Evolutionary conservation across 1,284 basidiomycete genomes (phyloP), one percentile per base, ranked within the genome.

Genomic region (Microbotryum lychnidis-dioicae): DNA sequence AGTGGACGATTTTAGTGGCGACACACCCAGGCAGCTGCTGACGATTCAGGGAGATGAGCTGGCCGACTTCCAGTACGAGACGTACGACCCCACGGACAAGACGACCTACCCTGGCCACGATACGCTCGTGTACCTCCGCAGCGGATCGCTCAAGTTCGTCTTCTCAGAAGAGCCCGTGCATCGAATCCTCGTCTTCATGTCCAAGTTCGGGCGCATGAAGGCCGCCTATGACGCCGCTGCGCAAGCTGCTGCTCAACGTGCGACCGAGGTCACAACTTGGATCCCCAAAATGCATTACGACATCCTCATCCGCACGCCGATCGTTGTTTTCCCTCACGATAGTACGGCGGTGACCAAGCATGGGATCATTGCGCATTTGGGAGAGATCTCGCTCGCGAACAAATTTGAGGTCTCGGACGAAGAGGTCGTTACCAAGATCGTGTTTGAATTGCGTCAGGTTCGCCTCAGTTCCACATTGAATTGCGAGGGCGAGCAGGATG

Each of bases 201-300:
- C 84, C 69, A 91, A 93, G 74, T 85, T 99, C 58, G 90, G 91
- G 2, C 86, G 85, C 67, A 83, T 97, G 70, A 96, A 96, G 77
- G 89, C 88, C 2, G 77, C 98, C 9, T 98, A 98, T 72, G 94
- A 98, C 75, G 85, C 91, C n/a, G 96, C 96, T 23, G 90, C 89
- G 9, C 91, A 97, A 73, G 83, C 84, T 56, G 96, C 93, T 4
- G 72, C 74, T 44, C 90, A 44, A 87, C 89, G 75, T 87, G 93
- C 16, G 68, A 77, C 50, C 85, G 90, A 70, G 77, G 78, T 64
- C 71, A 70, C 61, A 54, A 61, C 61, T 8, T 54, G 56, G 56
- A 61, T 67, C 23, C 73, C 71, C n/a, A 72, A 72, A 62, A 92
- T 98, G 88, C 84, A 89, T 73, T 97, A 94, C 77, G 85, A 94